Percentiles rank a stretch among this genome's conserved stretches.
These are phyloP conservation scores for Ensete ventricosum DNA, from an alignment of 176 grass and related monocot species.

Conservation along the genomic window DNA sequence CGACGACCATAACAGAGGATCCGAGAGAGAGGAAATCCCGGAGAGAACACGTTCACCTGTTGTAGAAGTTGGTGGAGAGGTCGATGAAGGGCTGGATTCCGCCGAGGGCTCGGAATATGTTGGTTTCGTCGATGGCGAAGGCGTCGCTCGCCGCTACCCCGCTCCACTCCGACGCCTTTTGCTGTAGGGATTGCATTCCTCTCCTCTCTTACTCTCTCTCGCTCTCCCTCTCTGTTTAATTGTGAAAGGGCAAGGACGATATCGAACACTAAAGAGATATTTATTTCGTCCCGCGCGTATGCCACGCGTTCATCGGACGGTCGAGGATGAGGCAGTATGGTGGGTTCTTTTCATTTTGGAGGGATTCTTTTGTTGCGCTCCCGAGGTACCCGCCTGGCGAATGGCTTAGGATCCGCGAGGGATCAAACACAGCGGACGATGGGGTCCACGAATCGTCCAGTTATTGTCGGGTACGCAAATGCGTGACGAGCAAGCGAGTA, in stretches of 20 bases:
- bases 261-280: background rate
- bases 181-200: slow-evolving; percentile 75
- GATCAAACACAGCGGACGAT: background rate
- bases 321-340: background rate
- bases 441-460: background rate
- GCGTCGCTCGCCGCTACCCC: slow-evolving; percentile 66
- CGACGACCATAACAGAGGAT: background rate
- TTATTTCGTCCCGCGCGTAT: background rate
- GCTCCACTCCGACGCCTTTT: slow-evolving; percentile 94
- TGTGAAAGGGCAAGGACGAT: background rate
- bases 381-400: no score
- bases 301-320: background rate
- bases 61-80: slow-evolving; percentile 97
- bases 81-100: slow-evolving; percentile 79
- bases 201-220: background rate
- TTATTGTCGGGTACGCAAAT: background rate
- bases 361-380: no score
- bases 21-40: background rate
- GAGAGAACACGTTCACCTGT: slow-evolving; percentile 27
- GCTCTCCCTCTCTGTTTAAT: background rate
- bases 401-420: no score
- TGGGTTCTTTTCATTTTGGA: no score
- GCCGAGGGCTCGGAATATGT: slow-evolving; percentile 75
- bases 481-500: background rate
- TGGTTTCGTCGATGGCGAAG: slow-evolving; percentile 74